These are phyloP conservation scores for Yarrowia keelungensis DNA, from an alignment of 805 yeast genomes.

Conservation along the genomic window DNA sequence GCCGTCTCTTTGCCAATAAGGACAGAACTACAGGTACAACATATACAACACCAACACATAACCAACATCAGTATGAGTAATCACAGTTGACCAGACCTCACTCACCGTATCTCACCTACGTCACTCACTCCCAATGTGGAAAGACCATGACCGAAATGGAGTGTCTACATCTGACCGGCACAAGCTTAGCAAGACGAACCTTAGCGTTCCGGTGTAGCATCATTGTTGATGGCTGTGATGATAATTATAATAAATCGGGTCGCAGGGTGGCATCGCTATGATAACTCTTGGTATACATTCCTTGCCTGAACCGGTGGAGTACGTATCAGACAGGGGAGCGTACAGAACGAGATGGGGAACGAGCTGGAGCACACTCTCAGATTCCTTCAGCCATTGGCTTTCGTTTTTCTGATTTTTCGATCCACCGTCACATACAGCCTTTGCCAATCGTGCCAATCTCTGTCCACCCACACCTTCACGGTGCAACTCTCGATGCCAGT, in stretches of 20 bases:
- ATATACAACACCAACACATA: no score
- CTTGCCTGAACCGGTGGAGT: no score
- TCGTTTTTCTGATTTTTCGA: not conserved
- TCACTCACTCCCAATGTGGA: not conserved
- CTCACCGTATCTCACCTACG: not conserved
- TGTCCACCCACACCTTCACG: conserved; percentile 2
- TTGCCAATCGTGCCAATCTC: conserved; percentile 13
- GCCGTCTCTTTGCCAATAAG: no score
- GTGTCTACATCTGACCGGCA: not conserved
- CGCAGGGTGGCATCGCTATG: not conserved
- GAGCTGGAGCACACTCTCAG: no score
- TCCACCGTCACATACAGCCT: conserved; percentile 14
- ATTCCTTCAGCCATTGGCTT: not conserved
- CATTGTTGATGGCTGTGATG: no score
- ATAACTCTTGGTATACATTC: not conserved
- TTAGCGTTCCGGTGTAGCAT: not conserved
- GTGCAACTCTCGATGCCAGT: conserved; percentile 13
- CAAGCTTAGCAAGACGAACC: not conserved
- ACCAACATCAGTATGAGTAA: no score
- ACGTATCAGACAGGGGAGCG: no score
- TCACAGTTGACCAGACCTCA: not conserved
- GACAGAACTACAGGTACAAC: no score
- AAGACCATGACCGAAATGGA: conserved; percentile 6
- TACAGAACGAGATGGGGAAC: no score
- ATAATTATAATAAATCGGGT: no score